A percentile compares a stretch with the other conserved stretches of the same genome.
These are phyloP conservation scores for Globisporangium nagaii DNA, from an alignment of 352 stramenopile species.

Conservation along the genomic window DNA sequence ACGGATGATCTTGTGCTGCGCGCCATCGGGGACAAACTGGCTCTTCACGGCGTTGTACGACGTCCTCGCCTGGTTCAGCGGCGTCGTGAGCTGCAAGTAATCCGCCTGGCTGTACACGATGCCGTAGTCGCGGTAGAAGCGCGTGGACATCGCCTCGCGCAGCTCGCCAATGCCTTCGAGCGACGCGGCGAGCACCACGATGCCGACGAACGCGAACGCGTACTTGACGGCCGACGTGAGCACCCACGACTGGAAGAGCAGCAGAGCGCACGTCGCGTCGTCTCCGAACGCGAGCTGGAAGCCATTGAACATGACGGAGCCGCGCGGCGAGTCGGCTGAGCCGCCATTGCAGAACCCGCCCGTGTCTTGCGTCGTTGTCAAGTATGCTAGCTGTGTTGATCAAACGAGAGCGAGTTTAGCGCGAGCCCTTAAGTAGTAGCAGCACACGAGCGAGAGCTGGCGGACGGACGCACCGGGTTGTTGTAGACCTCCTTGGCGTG, in stretches of 20 bases:
- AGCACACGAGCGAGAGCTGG: too few species aligned
- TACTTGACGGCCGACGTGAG: conserved; percentile 65
- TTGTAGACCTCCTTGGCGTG: conserved; percentile 47
- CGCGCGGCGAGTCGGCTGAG: conserved; percentile 24
- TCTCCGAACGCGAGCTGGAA: conserved; percentile 70
- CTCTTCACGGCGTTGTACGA: conserved; percentile 19
- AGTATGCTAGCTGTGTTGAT: too few species aligned
- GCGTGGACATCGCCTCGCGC: conserved; percentile 35
- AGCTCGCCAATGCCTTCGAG: conserved; percentile 61
- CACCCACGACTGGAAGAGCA: conserved; percentile 81
- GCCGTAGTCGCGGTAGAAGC: conserved; percentile 48
- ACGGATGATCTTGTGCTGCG: conserved; percentile 38
- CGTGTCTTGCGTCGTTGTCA: conserved; percentile 22
- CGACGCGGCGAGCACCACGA: conserved; percentile 60
- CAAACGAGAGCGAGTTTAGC: too few species aligned
- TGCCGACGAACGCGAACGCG: conserved; percentile 64
- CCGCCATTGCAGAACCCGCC: conserved; percentile 52
- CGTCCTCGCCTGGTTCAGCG: conserved; percentile 6
- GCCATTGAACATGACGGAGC: conserved; percentile 82
- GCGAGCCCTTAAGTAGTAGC: too few species aligned
- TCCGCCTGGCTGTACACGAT: conserved; percentile 53
- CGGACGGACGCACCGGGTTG: conserved; percentile 25
- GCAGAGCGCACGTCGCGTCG: conserved; percentile 51
- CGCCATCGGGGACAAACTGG: conserved; percentile 11
- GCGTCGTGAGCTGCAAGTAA: conserved; percentile 46